These are phyloP conservation scores for Stevia rebaudiana DNA, from an alignment of 140 eudicot species.

Conservation along the genomic window DNA sequence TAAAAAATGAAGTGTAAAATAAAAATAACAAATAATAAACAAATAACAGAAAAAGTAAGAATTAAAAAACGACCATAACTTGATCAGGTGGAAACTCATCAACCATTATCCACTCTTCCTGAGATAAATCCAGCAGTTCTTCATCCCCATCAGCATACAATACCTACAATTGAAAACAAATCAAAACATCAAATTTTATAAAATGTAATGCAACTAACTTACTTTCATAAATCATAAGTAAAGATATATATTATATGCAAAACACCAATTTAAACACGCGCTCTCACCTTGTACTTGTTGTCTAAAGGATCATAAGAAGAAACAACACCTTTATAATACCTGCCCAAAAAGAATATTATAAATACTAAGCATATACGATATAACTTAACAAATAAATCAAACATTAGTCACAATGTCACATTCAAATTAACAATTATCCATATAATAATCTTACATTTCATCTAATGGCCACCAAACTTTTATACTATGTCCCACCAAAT, in stretches of 20 bases:
- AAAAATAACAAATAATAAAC: background rate
- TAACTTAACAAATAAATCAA: background rate
- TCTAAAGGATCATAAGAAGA: constrained; percentile 40
- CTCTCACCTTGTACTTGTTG: constrained; percentile 53
- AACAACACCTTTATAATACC: constrained; percentile 67
- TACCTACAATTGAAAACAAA: constrained; percentile 36
- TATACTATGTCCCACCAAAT: constrained; percentile 53
- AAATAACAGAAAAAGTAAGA: background rate
- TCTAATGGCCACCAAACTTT: constrained; percentile 96
- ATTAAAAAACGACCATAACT: constrained; percentile 34
- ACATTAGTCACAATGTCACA: background rate
- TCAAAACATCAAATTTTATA: background rate
- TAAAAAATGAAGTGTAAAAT: background rate
- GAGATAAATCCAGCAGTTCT: constrained; percentile 46
- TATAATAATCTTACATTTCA: constrained; percentile 34
- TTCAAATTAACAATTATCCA: background rate
- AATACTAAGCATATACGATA: background rate
- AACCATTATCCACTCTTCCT: constrained; percentile 48
- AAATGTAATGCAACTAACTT: constrained; percentile 8
- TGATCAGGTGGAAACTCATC: constrained; percentile 18
- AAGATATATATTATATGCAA: background rate
- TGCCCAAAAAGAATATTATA: constrained; percentile 28
- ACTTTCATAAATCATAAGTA: background rate
- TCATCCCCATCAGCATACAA: constrained; percentile 64
- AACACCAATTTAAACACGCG: background rate